These are phyloP conservation scores for Xylaria multiplex DNA, from an alignment of 2,329 filamentous ascomycete species.

Conservation along the genomic window DNA sequence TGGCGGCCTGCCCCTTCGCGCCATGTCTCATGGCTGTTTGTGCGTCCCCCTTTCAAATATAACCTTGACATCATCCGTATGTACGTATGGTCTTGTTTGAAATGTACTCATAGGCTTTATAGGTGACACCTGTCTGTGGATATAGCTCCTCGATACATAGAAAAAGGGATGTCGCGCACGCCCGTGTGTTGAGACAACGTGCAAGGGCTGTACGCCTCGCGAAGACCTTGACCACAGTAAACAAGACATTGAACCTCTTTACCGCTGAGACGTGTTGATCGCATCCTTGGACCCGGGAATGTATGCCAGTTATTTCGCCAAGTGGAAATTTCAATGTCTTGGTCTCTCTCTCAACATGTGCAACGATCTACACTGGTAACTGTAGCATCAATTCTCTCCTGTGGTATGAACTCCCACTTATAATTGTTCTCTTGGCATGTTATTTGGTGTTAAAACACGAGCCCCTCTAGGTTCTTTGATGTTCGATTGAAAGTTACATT, in stretches of 20 bases:
- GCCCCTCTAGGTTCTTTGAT: background rate
- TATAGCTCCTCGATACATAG: background rate
- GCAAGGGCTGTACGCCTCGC: background rate
- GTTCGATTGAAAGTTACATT: background rate
- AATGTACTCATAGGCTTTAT: background rate
- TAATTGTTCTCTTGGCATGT: constrained; percentile 41
- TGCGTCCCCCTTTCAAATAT: background rate
- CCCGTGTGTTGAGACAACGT: constrained; percentile 27
- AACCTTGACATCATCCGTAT: background rate
- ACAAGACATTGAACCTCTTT: background rate
- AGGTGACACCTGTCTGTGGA: constrained; percentile 1
- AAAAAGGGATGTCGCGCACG: constrained; percentile 5
- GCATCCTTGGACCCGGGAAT: constrained; percentile 26
- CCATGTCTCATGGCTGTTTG: background rate
- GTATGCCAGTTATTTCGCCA: constrained; percentile 35
- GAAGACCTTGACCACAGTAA: background rate
- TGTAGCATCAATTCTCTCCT: constrained; percentile 23
- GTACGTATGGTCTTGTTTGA: background rate
- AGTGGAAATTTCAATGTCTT: constrained; percentile 43
- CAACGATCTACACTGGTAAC: constrained; percentile 35
- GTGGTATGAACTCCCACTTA: constrained; percentile 21
- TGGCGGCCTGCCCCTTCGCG: background rate
- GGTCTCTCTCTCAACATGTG: constrained; percentile 23
- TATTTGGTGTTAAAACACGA: constrained; percentile 11
- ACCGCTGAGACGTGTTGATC: constrained; percentile 22